Conservation (phyloP, 177 flowering plant species). For the Tripterygium wilfordii region DNA sequence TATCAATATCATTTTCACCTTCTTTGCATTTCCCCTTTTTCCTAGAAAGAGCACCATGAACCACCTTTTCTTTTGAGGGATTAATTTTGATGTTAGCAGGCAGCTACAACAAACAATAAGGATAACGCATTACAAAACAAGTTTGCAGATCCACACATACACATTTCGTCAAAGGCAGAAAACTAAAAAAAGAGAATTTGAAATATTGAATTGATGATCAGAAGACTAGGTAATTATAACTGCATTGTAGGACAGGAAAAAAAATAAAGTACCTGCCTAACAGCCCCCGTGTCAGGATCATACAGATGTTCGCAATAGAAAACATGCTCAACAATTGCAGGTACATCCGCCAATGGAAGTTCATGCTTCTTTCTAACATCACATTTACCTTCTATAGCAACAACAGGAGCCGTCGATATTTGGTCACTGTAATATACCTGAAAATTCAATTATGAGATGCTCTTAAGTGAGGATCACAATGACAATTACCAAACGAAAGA, state of each 20-base stretch:
- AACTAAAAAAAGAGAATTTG: too few relatives aligned
- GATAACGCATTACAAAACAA: too few relatives aligned
- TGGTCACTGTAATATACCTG: slow-evolving; percentile 88
- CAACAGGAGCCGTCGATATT: slow-evolving; percentile 32
- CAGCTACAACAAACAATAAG: too few relatives aligned
- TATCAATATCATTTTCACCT: slow-evolving; percentile 43
- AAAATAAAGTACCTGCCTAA: slow-evolving; percentile 64
- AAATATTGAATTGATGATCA: too few relatives aligned
- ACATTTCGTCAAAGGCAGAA: too few relatives aligned
- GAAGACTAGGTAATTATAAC: neutral
- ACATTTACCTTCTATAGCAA: slow-evolving; percentile 70
- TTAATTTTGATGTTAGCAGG: slow-evolving; percentile 49
- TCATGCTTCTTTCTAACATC: slow-evolving; percentile 71
- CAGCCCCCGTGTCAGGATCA: slow-evolving; percentile 69
- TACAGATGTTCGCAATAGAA: slow-evolving; percentile 81
- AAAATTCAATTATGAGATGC: neutral
- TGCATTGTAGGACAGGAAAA: neutral
- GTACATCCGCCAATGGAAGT: slow-evolving; percentile 37
- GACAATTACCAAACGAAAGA: neutral
- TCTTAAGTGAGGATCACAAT: neutral
- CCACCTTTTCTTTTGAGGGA: slow-evolving; percentile 24
- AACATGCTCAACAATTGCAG: slow-evolving; percentile 55
- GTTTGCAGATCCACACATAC: too few relatives aligned
- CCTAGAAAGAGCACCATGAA: slow-evolving; percentile 36
- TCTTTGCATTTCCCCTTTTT: slow-evolving; percentile 78